Base-by-base conservation (phyloP, 2,329 filamentous ascomycete genomes). In the Xylaria sp. region DNA sequence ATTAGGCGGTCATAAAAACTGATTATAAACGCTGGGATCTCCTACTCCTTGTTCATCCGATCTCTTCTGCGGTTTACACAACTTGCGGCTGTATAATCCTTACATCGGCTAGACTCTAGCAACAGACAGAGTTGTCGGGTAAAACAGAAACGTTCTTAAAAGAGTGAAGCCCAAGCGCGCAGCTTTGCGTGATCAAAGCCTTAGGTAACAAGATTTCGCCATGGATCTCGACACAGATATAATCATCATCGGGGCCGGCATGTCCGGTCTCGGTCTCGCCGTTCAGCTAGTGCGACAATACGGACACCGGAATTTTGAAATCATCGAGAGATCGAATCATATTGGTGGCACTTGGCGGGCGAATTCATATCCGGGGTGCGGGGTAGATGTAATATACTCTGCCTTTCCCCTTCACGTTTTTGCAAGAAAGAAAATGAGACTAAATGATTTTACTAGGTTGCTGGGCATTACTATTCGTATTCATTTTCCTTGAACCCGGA, bases 151-250 rank as follows among this genome's bases (percentile, higher is more conserved):
- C 25, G 13, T 18, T 57, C 39, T 20, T n/a, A 28, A 2, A 3
- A 12, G 39, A 20, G 56, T 9, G 56, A 32, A n/a, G 28, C 46
- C 4, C 13, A 2, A 58, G 15, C 8, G 4, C 25, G 23, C 15
- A 20, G 9, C 25, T 32, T 46, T 15, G n/a, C 28, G 2, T 32
- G 18, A 9, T 18, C 25, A 28, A 23, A 37, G n/a, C 9, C 28
- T 51, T 37, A 32, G 37, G 32, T 37, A 12, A 20, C 25, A 2
- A 13, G 37, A 9, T 10, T 37, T 32, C 56, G 44, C 1, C 1
- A 68, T 68, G 68, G 65, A 68, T 23, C 65, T 70, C 20, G 68
- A 70, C 57, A 70, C 65, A 13, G 68, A 70, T 20, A 60, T 70
- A 23, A 56, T 70, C 44, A 68, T 70, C 25, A 56, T 70, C 18